phyloP scores from a whole-genome alignment of 2,329 filamentous ascomycete genomes.

The Daldinia sp. region DNA sequence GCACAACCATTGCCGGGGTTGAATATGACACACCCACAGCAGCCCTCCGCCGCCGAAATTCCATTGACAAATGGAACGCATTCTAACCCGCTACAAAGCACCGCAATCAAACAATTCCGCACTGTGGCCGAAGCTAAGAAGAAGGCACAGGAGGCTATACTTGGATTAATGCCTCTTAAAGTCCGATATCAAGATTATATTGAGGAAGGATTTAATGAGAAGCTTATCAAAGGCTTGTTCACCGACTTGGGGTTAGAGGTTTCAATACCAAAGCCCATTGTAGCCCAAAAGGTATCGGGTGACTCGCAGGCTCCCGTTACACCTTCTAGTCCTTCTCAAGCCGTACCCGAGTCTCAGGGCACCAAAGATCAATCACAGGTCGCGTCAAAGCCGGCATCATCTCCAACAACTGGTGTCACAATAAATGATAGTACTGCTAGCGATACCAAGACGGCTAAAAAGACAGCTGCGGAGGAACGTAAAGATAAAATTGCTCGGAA shows the following conservation, averaged over 20 bases:
- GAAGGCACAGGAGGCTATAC: constrained; percentile 71
- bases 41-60: neutral
- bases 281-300: constrained; percentile 7
- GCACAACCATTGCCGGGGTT: constrained; percentile 27
- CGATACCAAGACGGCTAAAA: constrained; percentile 35
- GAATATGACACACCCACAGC: neutral
- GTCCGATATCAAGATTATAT: constrained; percentile 78
- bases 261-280: constrained; percentile 41
- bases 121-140: constrained; percentile 57
- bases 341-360: constrained; percentile 12
- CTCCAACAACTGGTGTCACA: constrained; percentile 1
- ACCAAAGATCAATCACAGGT: constrained; percentile 11
- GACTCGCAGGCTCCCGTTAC: constrained; percentile 9
- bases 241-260: constrained; percentile 70
- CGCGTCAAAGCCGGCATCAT: constrained; percentile 2
- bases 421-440: constrained; percentile 1
- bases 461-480: constrained; percentile 47
- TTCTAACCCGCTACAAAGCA: constrained; percentile 1
- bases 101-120: constrained; percentile 31
- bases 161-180: constrained; percentile 70
- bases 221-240: constrained; percentile 71
- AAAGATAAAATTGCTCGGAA: constrained; percentile 49
- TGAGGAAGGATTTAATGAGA: constrained; percentile 73
- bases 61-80: constrained; percentile 7
- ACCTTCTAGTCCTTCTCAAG: constrained; percentile 8